phyloP scores from a whole-genome alignment of 176 grass and related monocot species.

The Phyllostachys edulis region DNA sequence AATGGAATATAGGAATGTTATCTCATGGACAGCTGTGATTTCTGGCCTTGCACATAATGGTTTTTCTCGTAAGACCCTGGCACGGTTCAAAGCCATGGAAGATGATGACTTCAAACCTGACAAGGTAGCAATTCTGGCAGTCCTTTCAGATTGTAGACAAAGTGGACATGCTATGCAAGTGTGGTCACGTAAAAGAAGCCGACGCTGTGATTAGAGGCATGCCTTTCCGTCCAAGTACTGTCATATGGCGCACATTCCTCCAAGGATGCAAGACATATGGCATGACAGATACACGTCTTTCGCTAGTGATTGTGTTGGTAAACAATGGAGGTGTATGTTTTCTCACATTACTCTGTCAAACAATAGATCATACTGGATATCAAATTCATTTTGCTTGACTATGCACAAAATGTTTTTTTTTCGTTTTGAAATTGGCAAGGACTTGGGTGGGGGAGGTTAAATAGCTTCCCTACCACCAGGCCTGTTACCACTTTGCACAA shows the following conservation, averaged over 20 bases:
- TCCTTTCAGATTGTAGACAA: constrained; percentile 70
- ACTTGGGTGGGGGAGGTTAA: no score
- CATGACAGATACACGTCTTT: constrained; percentile 32
- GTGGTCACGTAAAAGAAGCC: constrained; percentile 61
- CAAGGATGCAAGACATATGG: constrained; percentile 67
- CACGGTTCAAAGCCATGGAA: constrained; percentile 63
- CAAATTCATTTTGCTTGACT: no score
- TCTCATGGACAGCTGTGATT: constrained; percentile 74
- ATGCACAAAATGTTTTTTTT: no score
- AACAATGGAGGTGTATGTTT: background rate
- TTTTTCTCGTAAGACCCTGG: constrained; percentile 58
- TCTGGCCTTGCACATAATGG: constrained; percentile 77
- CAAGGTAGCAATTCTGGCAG: constrained; percentile 60
- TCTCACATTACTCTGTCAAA: background rate
- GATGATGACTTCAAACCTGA: constrained; percentile 58
- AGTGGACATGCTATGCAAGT: constrained; percentile 70
- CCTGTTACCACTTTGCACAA: no score
- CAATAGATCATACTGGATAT: no score
- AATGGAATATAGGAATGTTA: constrained; percentile 64
- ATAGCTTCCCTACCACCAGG: no score
- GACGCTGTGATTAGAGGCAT: constrained; percentile 61
- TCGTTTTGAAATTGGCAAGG: no score
- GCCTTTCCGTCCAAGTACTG: constrained; percentile 62
- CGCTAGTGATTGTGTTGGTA: constrained; percentile 10
- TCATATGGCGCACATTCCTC: constrained; percentile 67